These are phyloP conservation scores for Setomelanomma holmii DNA, from an alignment of 2,329 filamentous ascomycete genomes.

Conservation along the genomic window DNA sequence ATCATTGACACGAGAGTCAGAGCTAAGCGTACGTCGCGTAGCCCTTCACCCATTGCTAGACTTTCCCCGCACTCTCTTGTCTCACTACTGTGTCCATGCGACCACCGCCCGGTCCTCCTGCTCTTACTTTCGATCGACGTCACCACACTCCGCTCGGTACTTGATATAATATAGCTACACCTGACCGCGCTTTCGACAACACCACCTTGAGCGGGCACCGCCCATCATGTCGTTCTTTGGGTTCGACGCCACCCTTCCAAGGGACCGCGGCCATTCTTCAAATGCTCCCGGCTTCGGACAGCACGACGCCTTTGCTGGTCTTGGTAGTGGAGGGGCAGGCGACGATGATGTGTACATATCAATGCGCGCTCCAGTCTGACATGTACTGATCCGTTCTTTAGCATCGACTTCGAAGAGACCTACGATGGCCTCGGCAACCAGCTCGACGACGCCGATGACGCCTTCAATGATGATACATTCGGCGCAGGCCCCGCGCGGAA, in stretches of 20 bases:
- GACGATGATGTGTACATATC: slow-evolving; percentile 67
- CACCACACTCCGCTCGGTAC: slow-evolving; percentile 16
- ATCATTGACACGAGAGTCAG: not conserved
- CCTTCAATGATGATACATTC: slow-evolving; percentile 97
- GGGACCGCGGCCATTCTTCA: slow-evolving; percentile 69
- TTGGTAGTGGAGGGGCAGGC: slow-evolving; percentile 63
- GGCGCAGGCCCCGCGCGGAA: slow-evolving; percentile 64
- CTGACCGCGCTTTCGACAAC: not conserved
- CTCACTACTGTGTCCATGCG: slow-evolving; percentile 7
- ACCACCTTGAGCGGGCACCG: slow-evolving; percentile 9
- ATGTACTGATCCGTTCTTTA: slow-evolving; percentile 56
- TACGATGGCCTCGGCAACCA: slow-evolving; percentile 93
- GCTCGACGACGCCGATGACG: slow-evolving; percentile 90
- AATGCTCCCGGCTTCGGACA: slow-evolving; percentile 83
- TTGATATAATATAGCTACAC: slow-evolving; percentile 5
- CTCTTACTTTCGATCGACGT: slow-evolving; percentile 21
- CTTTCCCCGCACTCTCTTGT: not conserved
- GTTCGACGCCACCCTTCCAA: slow-evolving; percentile 74
- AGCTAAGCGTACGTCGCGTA: not conserved
- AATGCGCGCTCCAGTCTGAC: not conserved
- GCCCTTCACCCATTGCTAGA: not conserved
- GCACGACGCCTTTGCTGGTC: slow-evolving; percentile 86
- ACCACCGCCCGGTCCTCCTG: slow-evolving; percentile 11
- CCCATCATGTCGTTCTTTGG: slow-evolving; percentile 87
- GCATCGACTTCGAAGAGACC: slow-evolving; percentile 92